A percentile compares a stretch with the other conserved stretches of the same genome.
phyloP scores from a whole-genome alignment of 208 protist genomes.

The Crithidia brevicula region DNA sequence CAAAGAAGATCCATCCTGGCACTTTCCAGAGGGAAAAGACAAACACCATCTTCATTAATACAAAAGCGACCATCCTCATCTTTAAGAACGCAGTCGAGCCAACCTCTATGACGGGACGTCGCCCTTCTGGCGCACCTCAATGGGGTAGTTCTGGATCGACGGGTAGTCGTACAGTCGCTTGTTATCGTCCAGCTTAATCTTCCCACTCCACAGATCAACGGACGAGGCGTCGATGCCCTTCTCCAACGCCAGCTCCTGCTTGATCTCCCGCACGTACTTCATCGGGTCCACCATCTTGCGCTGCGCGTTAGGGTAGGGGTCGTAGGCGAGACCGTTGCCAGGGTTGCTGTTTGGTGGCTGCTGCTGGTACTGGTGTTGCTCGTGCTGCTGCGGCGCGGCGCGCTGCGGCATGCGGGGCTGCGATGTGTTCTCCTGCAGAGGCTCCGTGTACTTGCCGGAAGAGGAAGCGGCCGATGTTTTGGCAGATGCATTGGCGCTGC shows the following conservation, averaged over 20 bases:
- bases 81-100: too few species aligned
- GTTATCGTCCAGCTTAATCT: constrained; percentile 83
- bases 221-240: constrained; percentile 80
- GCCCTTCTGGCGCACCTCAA: constrained; percentile 92
- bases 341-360: constrained; percentile 52
- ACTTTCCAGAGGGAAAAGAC: too few species aligned
- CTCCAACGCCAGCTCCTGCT: constrained; percentile 82
- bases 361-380: constrained; percentile 46
- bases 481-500: not conserved
- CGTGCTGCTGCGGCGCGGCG: constrained; percentile 20
- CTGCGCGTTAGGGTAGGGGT: constrained; percentile 90
- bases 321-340: constrained; percentile 65
- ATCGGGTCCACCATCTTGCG: constrained; percentile 93
- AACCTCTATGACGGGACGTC: constrained; percentile 79
- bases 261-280: constrained; percentile 89
- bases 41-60: too few species aligned
- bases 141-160: constrained; percentile 86
- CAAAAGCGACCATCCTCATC: not conserved
- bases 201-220: constrained; percentile 91
- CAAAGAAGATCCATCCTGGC: too few species aligned
- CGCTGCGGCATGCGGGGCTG: constrained; percentile 50
- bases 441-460: constrained; percentile 35
- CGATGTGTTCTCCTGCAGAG: constrained; percentile 31
- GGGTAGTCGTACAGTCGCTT: constrained; percentile 93
- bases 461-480: not conserved